Evolutionary conservation across 2,329 filamentous ascomycete genomes (phyloP).

Genomic region (Gyromitra esculenta): DNA sequence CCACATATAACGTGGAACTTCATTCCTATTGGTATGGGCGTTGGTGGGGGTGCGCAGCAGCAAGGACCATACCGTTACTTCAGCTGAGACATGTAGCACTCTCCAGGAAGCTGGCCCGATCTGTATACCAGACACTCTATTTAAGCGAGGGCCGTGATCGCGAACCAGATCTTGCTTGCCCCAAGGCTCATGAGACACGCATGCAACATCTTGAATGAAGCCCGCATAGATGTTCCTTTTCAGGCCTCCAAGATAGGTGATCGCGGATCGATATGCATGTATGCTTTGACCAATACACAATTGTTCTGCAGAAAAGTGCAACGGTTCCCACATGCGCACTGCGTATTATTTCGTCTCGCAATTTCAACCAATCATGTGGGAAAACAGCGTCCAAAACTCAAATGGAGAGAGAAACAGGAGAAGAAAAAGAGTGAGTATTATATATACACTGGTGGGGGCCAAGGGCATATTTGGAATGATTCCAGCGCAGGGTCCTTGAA

Average conservation of each 20-base stretch:
- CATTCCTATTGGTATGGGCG: not conserved
- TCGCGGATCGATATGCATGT: not conserved
- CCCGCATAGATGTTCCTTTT: conserved; percentile 19
- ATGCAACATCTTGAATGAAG: conserved; percentile 11
- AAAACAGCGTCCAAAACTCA: not conserved
- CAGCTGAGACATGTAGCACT: conserved; percentile 37
- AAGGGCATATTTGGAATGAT: not conserved
- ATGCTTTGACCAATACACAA: not conserved
- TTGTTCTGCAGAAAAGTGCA: not conserved
- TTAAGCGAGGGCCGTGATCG: conserved; percentile 42
- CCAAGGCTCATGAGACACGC: conserved; percentile 26
- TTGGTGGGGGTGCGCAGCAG: not conserved
- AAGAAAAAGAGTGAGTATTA: not conserved
- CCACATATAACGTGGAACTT: not conserved
- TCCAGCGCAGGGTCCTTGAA: not conserved
- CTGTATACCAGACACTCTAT: not conserved
- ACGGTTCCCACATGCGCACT: not conserved
- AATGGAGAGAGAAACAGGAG: not conserved
- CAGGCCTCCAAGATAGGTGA: not conserved
- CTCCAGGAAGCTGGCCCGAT: conserved; percentile 31
- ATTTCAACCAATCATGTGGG: not conserved
- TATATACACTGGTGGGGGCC: not conserved
- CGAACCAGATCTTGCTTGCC: conserved; percentile 30
- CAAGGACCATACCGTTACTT: not conserved
- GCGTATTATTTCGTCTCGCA: not conserved